Evolutionary conservation across 2,329 filamentous ascomycete genomes (phyloP), one percentile per base, ranked within the genome.

Genomic region (Pseudocercospora vitis): DNA sequence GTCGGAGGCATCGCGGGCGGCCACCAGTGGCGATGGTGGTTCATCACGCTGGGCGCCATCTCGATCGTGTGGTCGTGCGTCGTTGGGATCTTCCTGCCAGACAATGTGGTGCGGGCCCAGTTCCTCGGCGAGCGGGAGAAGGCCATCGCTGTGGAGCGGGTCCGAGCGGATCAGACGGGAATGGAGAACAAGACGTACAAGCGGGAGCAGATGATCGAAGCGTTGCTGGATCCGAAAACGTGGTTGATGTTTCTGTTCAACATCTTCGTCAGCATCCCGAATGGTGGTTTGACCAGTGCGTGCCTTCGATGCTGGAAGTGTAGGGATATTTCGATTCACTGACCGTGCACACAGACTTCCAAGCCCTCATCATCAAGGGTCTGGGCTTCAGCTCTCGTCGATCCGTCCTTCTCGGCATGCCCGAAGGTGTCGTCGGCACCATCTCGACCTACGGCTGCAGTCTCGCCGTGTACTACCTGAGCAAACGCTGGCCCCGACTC

Each of bases 141-240:
- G 23, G 35, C 47, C 4, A 49, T 58, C 12, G 39, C 42, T 14
- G 26, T 60, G 8, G 40, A 54, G 24, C 19, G 56, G n/a, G 31
- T 56, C 8, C 21, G 48, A 35, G 52, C 23, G 3, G 48, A 60
- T 48, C 44, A 60, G 23, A 48, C 47, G 18, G 60, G 60, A n/a
- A 55, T 61, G 39, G 51, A 55, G 42, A 48, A 57, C 16, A 58
- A 54, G 42, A 35, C 18, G 9, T 56, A 50, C 19, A 78, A 79
- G 59, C 77, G 75, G 75, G 68, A 74, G 3, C 76, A 80, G 56
- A 73, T 83, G 2, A 67, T 71, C 39, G 84, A 86, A 61, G 73
- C 81, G 0, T 65, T 79, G 9, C 56, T 75, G 0, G 83, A 85
- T 55, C 62, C 74, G n/a, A 84, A 85, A 65, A 82, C 81, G 0